Evolutionary conservation across 2,329 filamentous ascomycete genomes (phyloP).

Genomic region (Spiromastix sp.): DNA sequence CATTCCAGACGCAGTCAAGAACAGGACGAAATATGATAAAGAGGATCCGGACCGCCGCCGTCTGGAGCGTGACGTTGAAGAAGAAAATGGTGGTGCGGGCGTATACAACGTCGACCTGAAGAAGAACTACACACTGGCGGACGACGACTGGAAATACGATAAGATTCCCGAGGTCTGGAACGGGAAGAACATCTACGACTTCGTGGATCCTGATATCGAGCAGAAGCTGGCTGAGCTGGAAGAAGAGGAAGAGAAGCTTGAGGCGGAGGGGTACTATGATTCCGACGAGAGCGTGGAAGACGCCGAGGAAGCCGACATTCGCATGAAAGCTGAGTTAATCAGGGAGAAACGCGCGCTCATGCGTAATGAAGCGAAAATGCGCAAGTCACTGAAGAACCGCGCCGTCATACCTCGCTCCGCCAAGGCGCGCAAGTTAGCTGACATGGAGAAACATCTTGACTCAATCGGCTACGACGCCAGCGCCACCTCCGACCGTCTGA

Average conservation of each 20-base stretch:
- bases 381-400: slow-evolving; percentile 94
- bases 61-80: slow-evolving; percentile 79
- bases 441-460: slow-evolving; percentile 79
- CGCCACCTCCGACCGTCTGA: slow-evolving; percentile 59
- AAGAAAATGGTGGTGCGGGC: slow-evolving; percentile 85
- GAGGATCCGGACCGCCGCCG: slow-evolving; percentile 70
- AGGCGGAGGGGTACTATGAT: slow-evolving; percentile 89
- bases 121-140: slow-evolving; percentile 75
- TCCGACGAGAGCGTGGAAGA: slow-evolving; percentile 75
- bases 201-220: slow-evolving; percentile 93
- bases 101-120: slow-evolving; percentile 92
- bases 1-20: slow-evolving; percentile 76
- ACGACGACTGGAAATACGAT: slow-evolving; percentile 93
- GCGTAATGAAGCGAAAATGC: slow-evolving; percentile 88
- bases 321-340: slow-evolving; percentile 89
- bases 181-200: slow-evolving; percentile 96
- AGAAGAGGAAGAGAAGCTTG: slow-evolving; percentile 87
- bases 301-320: slow-evolving; percentile 74
- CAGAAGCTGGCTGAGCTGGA: slow-evolving; percentile 83
- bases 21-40: slow-evolving; percentile 81
- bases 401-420: slow-evolving; percentile 80
- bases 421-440: slow-evolving; percentile 69
- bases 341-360: slow-evolving; percentile 89
- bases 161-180: slow-evolving; percentile 89
- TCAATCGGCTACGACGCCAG: slow-evolving; percentile 72